Conservation (phyloP, 345 rosid genomes). For the Lenwebbia sp. region DNA sequence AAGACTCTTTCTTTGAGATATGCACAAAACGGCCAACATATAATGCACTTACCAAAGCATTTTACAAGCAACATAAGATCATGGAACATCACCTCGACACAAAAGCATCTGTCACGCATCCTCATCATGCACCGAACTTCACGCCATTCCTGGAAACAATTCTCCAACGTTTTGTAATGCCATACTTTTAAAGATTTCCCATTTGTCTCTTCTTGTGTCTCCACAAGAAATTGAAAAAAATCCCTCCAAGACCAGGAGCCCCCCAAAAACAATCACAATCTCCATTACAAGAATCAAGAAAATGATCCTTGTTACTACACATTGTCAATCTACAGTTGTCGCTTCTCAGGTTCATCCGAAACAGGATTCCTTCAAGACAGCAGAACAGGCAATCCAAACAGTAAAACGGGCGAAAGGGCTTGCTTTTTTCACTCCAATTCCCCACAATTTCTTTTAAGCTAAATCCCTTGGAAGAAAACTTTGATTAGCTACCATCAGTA, state of each 20-base stretch:
- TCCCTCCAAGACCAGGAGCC: no score
- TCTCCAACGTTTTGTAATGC: not conserved
- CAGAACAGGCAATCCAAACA: not conserved
- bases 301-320: not conserved
- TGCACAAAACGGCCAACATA: not conserved
- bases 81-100: not conserved
- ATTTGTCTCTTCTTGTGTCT: not conserved
- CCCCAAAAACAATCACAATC: not conserved
- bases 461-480: not conserved
- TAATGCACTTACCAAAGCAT: not conserved
- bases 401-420: not conserved
- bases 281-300: not conserved
- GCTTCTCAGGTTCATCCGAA: not conserved
- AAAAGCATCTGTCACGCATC: not conserved
- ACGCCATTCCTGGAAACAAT: not conserved
- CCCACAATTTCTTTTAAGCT: not conserved
- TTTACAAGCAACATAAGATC: not conserved
- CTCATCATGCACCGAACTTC: not conserved
- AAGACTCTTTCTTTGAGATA: no score
- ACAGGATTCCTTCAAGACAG: not conserved
- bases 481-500: no score
- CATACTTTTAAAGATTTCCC: not conserved
- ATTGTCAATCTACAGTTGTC: not conserved
- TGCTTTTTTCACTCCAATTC: not conserved
- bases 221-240: not conserved